These are phyloP conservation scores for Curvularia lunata DNA, from an alignment of 2,329 filamentous ascomycete genomes.

Conservation along the genomic window DNA sequence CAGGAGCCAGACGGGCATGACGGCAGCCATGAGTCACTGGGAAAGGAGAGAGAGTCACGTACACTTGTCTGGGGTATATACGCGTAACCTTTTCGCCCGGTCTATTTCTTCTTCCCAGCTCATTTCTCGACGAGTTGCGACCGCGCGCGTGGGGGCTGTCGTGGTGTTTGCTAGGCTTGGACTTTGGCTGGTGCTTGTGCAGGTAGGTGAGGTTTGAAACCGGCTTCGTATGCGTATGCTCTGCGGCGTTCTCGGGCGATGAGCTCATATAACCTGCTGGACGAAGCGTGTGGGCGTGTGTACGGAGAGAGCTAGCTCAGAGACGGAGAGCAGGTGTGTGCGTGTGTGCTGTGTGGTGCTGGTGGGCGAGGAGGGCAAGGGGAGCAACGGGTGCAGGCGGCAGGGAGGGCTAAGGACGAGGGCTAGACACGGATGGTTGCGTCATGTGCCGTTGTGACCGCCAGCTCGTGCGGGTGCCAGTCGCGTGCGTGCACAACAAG, in stretches of 20 bases:
- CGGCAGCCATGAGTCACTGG: neutral
- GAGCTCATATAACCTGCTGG: slow-evolving; percentile 49
- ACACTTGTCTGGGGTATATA: slow-evolving; percentile 51
- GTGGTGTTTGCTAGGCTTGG: slow-evolving; percentile 41
- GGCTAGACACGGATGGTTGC: slow-evolving; percentile 31
- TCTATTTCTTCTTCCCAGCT: slow-evolving; percentile 52
- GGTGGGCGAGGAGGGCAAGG: slow-evolving; percentile 6
- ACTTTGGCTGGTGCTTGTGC: slow-evolving; percentile 46
- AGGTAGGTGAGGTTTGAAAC: slow-evolving; percentile 45
- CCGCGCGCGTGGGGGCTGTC: slow-evolving; percentile 46
- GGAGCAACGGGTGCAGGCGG: slow-evolving; percentile 26
- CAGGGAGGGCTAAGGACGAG: slow-evolving; percentile 24
- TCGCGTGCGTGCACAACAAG: slow-evolving; percentile 26
- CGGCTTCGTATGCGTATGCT: slow-evolving; percentile 38
- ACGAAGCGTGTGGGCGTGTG: slow-evolving; percentile 8
- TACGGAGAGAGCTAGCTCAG: slow-evolving; percentile 18
- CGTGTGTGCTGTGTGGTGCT: slow-evolving; percentile 4
- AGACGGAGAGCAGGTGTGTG: slow-evolving; percentile 1
- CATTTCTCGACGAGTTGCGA: slow-evolving; percentile 49
- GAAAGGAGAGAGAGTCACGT: slow-evolving; percentile 20
- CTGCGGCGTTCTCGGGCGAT: slow-evolving; percentile 43
- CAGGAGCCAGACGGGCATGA: slow-evolving; percentile 1
- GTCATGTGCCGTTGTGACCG: slow-evolving; percentile 34
- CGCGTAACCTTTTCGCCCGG: slow-evolving; percentile 47
- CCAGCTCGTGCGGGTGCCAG: slow-evolving; percentile 26